Evolutionary conservation across 2,329 filamentous ascomycete genomes (phyloP).

Genomic region (Fusarium sp.): DNA sequence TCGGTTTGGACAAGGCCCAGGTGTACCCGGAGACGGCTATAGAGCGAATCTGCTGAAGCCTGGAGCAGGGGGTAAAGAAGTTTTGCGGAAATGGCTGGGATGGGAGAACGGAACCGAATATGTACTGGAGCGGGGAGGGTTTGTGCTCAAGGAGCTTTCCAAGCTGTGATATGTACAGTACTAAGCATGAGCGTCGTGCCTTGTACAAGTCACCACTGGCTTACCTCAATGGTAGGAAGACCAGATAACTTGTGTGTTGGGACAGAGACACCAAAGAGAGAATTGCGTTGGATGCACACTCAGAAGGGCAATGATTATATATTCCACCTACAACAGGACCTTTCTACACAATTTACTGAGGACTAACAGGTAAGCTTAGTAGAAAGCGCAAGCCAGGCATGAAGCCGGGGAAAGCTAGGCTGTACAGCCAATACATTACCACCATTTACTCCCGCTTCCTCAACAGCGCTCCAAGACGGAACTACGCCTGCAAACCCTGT

Average conservation of each 20-base stretch:
- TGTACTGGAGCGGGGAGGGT: slow-evolving; percentile 68
- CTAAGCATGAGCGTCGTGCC: neutral
- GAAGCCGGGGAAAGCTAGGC: slow-evolving; percentile 19
- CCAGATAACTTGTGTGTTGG: neutral
- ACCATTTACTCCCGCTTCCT: slow-evolving; percentile 27
- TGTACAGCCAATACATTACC: slow-evolving; percentile 6
- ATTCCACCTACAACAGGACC: slow-evolving; percentile 41
- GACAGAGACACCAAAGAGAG: neutral
- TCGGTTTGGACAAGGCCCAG: slow-evolving; percentile 69
- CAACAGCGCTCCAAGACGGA: slow-evolving; percentile 12
- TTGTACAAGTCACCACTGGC: neutral
- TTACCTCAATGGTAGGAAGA: neutral
- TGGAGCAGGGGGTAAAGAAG: slow-evolving; percentile 77
- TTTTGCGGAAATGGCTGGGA: slow-evolving; percentile 76
- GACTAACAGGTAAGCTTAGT: slow-evolving; percentile 2
- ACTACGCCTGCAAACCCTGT: slow-evolving; percentile 2
- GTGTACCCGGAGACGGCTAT: slow-evolving; percentile 75
- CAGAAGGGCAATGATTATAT: slow-evolving; percentile 34
- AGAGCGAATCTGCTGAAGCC: slow-evolving; percentile 65
- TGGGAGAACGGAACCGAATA: slow-evolving; percentile 80
- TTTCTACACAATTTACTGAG: slow-evolving; percentile 20
- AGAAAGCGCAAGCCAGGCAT: slow-evolving; percentile 21
- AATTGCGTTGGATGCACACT: neutral
- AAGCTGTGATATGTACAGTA: slow-evolving; percentile 43
- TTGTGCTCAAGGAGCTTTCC: slow-evolving; percentile 58